phyloP scores from a whole-genome alignment of 805 yeast species.

The Allodekkera sacchari region DNA sequence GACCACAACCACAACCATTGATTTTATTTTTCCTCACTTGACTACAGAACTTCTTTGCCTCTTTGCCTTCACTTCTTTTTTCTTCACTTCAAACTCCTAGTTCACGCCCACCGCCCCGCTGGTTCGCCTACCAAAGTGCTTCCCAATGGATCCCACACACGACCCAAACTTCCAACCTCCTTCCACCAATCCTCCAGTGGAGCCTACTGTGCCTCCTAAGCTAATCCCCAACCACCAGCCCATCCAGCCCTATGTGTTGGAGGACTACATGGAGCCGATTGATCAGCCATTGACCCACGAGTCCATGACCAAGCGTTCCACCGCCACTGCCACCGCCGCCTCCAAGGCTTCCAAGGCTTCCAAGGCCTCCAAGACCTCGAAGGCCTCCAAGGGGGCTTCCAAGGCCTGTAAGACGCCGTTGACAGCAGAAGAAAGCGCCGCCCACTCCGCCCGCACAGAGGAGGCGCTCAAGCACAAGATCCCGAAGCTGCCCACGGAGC shows the following conservation, averaged over 20 bases:
- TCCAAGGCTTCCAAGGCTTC: too few species aligned
- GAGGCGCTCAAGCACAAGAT: conserved; percentile 18
- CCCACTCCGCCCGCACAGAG: conserved; percentile 1
- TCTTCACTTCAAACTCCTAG: too few species aligned
- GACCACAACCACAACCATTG: too few species aligned
- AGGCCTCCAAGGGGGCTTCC: too few species aligned
- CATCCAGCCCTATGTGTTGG: conserved; percentile 69
- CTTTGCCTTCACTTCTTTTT: too few species aligned
- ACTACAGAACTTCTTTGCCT: too few species aligned
- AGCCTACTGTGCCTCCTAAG: conserved; percentile 60
- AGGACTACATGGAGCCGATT: conserved; percentile 60
- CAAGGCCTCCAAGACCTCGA: too few species aligned
- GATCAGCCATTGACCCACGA: conserved; percentile 57
- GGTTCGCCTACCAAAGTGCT: too few species aligned
- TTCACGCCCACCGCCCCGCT: too few species aligned
- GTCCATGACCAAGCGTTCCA: conserved; percentile 1
- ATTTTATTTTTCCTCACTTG: too few species aligned
- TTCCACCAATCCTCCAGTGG: conserved; percentile 49
- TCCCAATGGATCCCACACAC: conserved; percentile 82
- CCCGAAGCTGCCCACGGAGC: conserved; percentile 44
- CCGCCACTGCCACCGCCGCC: not conserved
- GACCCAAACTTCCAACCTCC: conserved; percentile 91
- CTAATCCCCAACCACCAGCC: conserved; percentile 69
- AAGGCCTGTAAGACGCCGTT: too few species aligned
- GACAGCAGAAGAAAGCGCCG: too few species aligned